These are phyloP conservation scores for Eimeria mitis DNA, from an alignment of 169 alveolate genomes.

Conservation along the genomic window DNA sequence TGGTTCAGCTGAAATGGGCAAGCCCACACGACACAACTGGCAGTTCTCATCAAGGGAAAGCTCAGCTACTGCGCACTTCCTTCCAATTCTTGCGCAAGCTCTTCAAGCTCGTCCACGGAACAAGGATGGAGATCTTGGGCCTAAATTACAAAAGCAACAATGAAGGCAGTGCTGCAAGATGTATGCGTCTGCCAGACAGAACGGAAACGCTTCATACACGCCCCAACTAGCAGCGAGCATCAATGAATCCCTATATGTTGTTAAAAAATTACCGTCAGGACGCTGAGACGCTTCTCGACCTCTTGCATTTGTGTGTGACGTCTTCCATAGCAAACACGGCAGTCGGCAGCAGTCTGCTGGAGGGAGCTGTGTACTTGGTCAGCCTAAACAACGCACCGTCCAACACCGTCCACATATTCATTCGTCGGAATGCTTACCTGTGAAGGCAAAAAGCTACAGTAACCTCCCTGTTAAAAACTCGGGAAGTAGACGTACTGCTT, in stretches of 20 bases:
- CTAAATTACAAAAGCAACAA: slow-evolving; percentile 5
- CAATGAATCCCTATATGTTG: neutral
- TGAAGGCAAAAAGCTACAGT: neutral
- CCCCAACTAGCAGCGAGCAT: neutral
- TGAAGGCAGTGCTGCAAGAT: neutral
- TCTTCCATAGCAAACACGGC: slow-evolving; percentile 78
- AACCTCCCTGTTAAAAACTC: neutral
- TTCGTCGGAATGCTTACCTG: neutral
- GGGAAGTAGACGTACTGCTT: slow-evolving; percentile 39
- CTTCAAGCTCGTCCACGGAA: slow-evolving; percentile 80
- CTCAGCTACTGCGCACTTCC: slow-evolving; percentile 52
- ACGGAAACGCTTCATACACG: neutral
- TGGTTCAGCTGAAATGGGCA: neutral
- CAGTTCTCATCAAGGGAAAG: neutral
- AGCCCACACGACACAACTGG: neutral
- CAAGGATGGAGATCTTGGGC: slow-evolving; percentile 75
- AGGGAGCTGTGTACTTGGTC: slow-evolving; percentile 70
- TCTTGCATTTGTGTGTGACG: slow-evolving; percentile 78
- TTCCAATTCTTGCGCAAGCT: slow-evolving; percentile 80
- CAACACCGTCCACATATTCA: neutral
- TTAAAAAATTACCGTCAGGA: slow-evolving; percentile 51
- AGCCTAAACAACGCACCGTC: slow-evolving; percentile 41
- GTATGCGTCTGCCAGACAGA: neutral
- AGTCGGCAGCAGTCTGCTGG: slow-evolving; percentile 78
- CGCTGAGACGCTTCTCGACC: slow-evolving; percentile 79